Base-by-base conservation (phyloP, 306 rosid genomes). In the Senna siamea region DNA sequence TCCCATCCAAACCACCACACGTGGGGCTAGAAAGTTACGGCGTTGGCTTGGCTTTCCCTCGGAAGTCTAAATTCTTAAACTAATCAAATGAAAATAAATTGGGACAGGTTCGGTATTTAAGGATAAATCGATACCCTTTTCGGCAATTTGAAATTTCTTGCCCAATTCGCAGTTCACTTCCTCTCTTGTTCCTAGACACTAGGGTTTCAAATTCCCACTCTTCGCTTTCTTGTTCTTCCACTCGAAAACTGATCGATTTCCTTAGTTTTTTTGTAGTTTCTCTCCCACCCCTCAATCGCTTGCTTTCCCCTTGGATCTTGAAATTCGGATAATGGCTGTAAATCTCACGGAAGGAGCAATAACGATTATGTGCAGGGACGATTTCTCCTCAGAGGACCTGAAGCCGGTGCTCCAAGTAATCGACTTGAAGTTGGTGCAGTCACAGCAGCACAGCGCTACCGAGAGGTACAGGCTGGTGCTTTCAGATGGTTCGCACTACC, bases 391-490 rank as follows among this genome's bases (percentile, higher is more conserved):
- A n/a, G 87, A 80, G 10, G 73, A 64, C 5, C 22, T 58, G 53
- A 74, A 82, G 46, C 98, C 98, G 17, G 75, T 89, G 51, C 66
- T 93, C 3, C 98, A 93, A 75, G 90, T 93, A 7, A 37, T 75
- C 17, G 97, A 91, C 47, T 48, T 93, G 73, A 87, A 78, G 83
- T 58, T 48, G 38, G 85, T 93, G 57, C 85, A 84, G 59, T 73
- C 82, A 2, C 85, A 74, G 47, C 88, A 82, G 41, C 19, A 62
- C 57, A 68, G 43, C 6, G 26, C 12, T 54, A 17, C 65, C 6
- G 97, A 91, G 79, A 82, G 97, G 84, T 93, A 58, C 74, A 82
- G 93, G 47, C 40, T 91, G 17, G 61, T 80, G 44, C 73, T 93
- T 6, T 91, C 97, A 1, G 98, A 93, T 54, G 98, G 98, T 23